These are phyloP conservation scores for Umbelopsis sp. DNA, from an alignment of 192 early-diverging fungal genomes.

Conservation along the genomic window DNA sequence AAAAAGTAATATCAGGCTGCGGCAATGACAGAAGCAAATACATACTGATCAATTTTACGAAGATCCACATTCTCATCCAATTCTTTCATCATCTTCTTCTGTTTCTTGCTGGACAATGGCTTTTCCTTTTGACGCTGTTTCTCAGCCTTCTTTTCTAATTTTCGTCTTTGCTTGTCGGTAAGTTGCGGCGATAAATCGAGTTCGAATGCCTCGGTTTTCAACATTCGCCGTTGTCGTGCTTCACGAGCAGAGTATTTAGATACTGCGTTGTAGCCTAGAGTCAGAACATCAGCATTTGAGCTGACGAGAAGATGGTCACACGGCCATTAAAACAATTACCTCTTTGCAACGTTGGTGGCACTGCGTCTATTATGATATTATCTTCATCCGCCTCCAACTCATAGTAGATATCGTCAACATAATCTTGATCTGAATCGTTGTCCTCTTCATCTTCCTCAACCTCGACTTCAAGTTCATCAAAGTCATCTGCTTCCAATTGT, in stretches of 20 bases:
- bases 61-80: slow-evolving; percentile 20
- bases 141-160: slow-evolving; percentile 17
- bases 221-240: slow-evolving; percentile 21
- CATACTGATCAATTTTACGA: slow-evolving; percentile 25
- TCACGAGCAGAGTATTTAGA: slow-evolving; percentile 10
- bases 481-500: background rate
- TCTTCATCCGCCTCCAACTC: slow-evolving; percentile 21
- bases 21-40: background rate
- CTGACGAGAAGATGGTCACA: too few relatives aligned
- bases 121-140: slow-evolving; percentile 7
- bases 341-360: slow-evolving; percentile 20
- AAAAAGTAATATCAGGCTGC: background rate
- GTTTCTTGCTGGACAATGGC: background rate
- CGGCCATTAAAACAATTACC: too few relatives aligned
- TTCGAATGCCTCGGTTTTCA: slow-evolving; percentile 14
- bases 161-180: slow-evolving; percentile 18
- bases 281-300: background rate
- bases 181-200: background rate
- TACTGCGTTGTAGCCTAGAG: background rate
- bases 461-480: background rate
- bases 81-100: slow-evolving; percentile 17
- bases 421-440: slow-evolving; percentile 1
- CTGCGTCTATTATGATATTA: background rate
- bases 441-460: slow-evolving; percentile 2
- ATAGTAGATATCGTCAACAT: background rate